A percentile compares a stretch with the other conserved stretches of the same genome.
Conservation (phyloP, 495 filamentous ascomycete species). For the Aspergillus cavernicola region DNA sequence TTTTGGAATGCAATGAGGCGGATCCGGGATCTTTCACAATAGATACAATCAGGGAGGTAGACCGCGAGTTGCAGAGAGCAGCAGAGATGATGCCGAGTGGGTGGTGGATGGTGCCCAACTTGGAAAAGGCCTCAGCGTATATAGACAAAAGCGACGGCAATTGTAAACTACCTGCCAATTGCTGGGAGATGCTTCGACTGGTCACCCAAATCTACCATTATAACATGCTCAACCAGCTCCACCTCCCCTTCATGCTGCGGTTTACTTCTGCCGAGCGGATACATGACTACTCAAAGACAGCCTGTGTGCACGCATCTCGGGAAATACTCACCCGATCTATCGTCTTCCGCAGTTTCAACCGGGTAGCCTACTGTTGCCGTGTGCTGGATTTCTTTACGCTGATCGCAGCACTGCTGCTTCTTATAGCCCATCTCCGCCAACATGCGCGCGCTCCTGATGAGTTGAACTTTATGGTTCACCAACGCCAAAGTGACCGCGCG, state of each 20-base stretch:
- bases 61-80: constrained; percentile 40
- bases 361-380: constrained; percentile 39
- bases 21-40: constrained; percentile 8
- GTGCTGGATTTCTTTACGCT: constrained; percentile 49
- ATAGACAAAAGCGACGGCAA: not conserved
- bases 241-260: constrained; percentile 30
- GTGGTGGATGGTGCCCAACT: constrained; percentile 34
- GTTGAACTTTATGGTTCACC: constrained; percentile 27
- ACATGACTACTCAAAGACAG: constrained; percentile 32
- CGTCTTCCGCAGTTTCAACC: constrained; percentile 29
- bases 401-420: constrained; percentile 37
- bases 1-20: constrained; percentile 42
- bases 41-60: constrained; percentile 32
- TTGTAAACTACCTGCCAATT: not conserved
- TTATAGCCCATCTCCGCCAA: constrained; percentile 25
- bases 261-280: constrained; percentile 8
- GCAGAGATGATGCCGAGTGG: constrained; percentile 30
- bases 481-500: constrained; percentile 38
- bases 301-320: constrained; percentile 40
- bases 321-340: constrained; percentile 44
- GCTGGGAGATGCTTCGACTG: constrained; percentile 12
- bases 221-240: constrained; percentile 30
- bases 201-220: constrained; percentile 39
- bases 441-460: constrained; percentile 16
- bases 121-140: not conserved